Evolutionary conservation across 139 green algal species (phyloP).

Genomic region (Chlamydomonas schloesseri): DNA sequence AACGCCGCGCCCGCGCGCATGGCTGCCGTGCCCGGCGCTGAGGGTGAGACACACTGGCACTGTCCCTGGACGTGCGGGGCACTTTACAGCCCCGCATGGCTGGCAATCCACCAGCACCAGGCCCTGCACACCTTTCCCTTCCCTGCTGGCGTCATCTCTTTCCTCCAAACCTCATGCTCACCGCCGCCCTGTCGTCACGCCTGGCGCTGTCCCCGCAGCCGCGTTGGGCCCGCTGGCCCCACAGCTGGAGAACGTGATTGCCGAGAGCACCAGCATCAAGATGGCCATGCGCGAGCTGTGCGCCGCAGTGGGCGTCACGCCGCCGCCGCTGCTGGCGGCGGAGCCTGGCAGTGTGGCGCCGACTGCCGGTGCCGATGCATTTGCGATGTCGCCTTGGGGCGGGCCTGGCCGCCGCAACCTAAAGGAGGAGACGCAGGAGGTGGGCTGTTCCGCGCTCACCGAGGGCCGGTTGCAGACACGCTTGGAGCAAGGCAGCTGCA

Average conservation of each 20-base stretch:
- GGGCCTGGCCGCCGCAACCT: constrained; percentile 11
- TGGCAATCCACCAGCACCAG: too few species aligned
- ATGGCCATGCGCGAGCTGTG: constrained; percentile 7
- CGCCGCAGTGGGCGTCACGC: constrained; percentile 11
- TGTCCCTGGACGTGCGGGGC: too few species aligned
- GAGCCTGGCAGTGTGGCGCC: background rate
- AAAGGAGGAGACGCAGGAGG: constrained; percentile 37
- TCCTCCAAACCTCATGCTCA: too few species aligned
- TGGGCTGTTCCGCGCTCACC: background rate
- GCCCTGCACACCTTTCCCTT: too few species aligned
- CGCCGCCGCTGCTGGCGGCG: background rate
- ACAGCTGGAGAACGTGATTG: background rate
- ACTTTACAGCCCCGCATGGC: too few species aligned
- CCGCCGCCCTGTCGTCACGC: too few species aligned
- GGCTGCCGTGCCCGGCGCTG: background rate
- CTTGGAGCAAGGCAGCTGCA: background rate
- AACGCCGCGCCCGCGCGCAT: too few species aligned
- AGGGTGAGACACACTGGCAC: too few species aligned
- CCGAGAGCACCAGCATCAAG: constrained; percentile 13
- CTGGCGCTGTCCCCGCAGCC: too few species aligned
- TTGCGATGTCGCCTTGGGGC: constrained; percentile 1
- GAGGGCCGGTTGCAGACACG: too few species aligned
- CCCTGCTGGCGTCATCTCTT: too few species aligned
- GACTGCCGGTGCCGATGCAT: too few species aligned
- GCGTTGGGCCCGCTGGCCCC: constrained; percentile 18